Conservation (phyloP, 192 early-diverging fungal species). For the Coemansia sp. region DNA sequence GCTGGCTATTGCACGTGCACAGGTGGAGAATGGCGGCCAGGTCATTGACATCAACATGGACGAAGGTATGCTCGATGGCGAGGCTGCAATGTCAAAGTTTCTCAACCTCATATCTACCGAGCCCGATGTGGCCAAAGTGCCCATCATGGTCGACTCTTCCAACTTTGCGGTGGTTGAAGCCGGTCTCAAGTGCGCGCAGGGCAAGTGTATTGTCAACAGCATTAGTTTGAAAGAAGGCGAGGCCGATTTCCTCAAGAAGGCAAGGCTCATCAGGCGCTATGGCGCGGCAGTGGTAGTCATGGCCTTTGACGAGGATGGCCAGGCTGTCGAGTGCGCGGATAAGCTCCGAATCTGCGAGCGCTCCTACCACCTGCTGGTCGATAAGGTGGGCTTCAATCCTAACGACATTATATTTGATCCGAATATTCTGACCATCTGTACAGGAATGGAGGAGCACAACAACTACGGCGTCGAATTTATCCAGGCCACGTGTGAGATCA, state of each 20-base stretch:
- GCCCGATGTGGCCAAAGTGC: slow-evolving; percentile 84
- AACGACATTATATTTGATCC: slow-evolving; percentile 88
- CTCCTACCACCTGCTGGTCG: slow-evolving; percentile 84
- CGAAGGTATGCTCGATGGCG: slow-evolving; percentile 93
- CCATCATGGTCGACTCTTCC: slow-evolving; percentile 95
- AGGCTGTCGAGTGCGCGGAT: slow-evolving; percentile 79
- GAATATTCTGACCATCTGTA: slow-evolving; percentile 95
- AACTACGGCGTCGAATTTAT: slow-evolving; percentile 95
- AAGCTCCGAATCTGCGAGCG: slow-evolving; percentile 90
- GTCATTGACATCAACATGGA: slow-evolving; percentile 97
- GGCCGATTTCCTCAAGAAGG: slow-evolving; percentile 88
- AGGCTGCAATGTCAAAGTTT: slow-evolving; percentile 91
- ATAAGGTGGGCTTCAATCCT: slow-evolving; percentile 81
- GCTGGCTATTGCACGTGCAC: slow-evolving; percentile 85
- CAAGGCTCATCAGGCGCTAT: slow-evolving; percentile 80
- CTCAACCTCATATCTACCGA: slow-evolving; percentile 92
- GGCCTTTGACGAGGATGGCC: slow-evolving; percentile 96
- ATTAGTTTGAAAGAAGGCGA: slow-evolving; percentile 96
- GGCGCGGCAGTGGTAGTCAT: slow-evolving; percentile 96
- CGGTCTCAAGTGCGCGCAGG: slow-evolving; percentile 93
- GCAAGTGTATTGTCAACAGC: slow-evolving; percentile 97
- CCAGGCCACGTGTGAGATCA: slow-evolving; percentile 71
- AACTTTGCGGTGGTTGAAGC: slow-evolving; percentile 97
- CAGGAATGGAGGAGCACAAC: slow-evolving; percentile 97
- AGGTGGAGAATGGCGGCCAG: slow-evolving; percentile 95